A percentile compares a stretch with the other conserved stretches of the same genome.
These are phyloP conservation scores for Tuber aestivum DNA, from an alignment of 495 filamentous ascomycete genomes.

Conservation along the genomic window DNA sequence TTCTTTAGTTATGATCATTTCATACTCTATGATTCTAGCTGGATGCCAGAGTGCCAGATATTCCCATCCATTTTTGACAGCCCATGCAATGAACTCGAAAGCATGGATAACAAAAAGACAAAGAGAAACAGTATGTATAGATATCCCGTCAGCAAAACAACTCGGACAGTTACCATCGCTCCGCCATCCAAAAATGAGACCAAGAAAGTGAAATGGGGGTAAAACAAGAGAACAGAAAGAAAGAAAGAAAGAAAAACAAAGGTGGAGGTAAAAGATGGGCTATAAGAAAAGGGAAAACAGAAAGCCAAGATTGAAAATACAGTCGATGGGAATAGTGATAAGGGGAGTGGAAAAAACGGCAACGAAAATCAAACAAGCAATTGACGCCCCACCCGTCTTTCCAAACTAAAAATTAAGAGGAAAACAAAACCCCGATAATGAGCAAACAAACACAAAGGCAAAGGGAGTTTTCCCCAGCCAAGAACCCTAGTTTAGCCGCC, in stretches of 20 bases:
- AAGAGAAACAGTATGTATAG: slow-evolving; percentile 24
- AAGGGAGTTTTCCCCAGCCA: slow-evolving; percentile 24
- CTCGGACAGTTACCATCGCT: slow-evolving; percentile 13
- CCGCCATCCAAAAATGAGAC: slow-evolving; percentile 21
- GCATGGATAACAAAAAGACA: slow-evolving; percentile 11
- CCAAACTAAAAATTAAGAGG: slow-evolving; percentile 39
- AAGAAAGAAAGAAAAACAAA: slow-evolving; percentile 6
- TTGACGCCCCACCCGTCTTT: slow-evolving; percentile 40
- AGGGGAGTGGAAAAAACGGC: slow-evolving; percentile 12
- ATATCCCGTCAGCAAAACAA: slow-evolving; percentile 19
- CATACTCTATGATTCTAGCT: slow-evolving; percentile 1
- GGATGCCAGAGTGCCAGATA: not conserved
- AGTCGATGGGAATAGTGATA: not conserved
- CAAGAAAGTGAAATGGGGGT: slow-evolving; percentile 17
- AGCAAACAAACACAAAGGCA: slow-evolving; percentile 21
- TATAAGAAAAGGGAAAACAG: slow-evolving; percentile 29
- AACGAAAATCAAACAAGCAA: slow-evolving; percentile 38
- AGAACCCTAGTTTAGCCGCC: slow-evolving; percentile 16
- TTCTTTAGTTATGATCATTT: not conserved
- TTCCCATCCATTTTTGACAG: slow-evolving; percentile 12
- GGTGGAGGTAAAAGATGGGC: slow-evolving; percentile 9
- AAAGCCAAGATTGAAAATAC: slow-evolving; percentile 28
- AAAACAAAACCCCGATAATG: slow-evolving; percentile 31
- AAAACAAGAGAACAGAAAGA: not conserved
- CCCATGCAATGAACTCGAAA: slow-evolving; percentile 20